Percentiles rank a stretch among this genome's conserved stretches.
These are phyloP conservation scores for Salinomyces thailandicus DNA, from an alignment of 2,329 filamentous ascomycete genomes.

Conservation along the genomic window DNA sequence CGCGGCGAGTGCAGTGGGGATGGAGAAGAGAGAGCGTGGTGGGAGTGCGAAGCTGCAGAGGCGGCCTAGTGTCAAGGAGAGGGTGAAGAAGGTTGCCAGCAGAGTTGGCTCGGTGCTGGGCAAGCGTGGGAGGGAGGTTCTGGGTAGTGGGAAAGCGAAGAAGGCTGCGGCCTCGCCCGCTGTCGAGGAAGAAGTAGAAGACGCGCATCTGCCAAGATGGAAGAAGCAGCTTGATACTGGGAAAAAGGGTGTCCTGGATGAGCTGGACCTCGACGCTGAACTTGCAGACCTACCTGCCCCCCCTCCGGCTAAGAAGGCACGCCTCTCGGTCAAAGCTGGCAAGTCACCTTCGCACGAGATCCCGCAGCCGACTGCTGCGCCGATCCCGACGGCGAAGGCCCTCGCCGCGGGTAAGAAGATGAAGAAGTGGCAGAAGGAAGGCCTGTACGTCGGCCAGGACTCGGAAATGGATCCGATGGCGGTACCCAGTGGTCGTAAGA, in stretches of 20 bases:
- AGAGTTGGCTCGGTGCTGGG: conserved; percentile 24
- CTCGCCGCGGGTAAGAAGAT: conserved; percentile 32
- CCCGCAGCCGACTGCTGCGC: conserved; percentile 12
- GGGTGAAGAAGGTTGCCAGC: conserved; percentile 20
- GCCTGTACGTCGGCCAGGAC: conserved; percentile 77
- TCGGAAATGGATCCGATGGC: conserved; percentile 31
- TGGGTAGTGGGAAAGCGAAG: conserved; percentile 29
- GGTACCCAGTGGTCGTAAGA: conserved; percentile 33
- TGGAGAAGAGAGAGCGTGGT: conserved; percentile 6
- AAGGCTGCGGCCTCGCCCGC: not conserved
- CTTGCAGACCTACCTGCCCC: conserved; percentile 10
- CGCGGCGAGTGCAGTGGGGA: conserved; percentile 4
- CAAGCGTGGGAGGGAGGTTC: conserved; percentile 26
- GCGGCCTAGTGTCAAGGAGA: conserved; percentile 21
- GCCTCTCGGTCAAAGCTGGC: conserved; percentile 7
- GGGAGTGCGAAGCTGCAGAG: conserved; percentile 13
- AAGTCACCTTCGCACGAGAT: conserved; percentile 15
- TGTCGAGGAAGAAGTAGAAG: conserved; percentile 14
- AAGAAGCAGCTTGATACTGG: conserved; percentile 25
- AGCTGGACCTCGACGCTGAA: conserved; percentile 22
- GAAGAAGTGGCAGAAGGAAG: conserved; percentile 73
- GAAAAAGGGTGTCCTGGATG: conserved; percentile 21
- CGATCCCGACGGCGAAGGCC: conserved; percentile 18
- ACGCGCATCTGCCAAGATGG: conserved; percentile 15
- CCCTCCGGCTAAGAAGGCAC: conserved; percentile 20